phyloP scores from a whole-genome alignment of 78 protist species.

The Salpingoeca rosetta region DNA sequence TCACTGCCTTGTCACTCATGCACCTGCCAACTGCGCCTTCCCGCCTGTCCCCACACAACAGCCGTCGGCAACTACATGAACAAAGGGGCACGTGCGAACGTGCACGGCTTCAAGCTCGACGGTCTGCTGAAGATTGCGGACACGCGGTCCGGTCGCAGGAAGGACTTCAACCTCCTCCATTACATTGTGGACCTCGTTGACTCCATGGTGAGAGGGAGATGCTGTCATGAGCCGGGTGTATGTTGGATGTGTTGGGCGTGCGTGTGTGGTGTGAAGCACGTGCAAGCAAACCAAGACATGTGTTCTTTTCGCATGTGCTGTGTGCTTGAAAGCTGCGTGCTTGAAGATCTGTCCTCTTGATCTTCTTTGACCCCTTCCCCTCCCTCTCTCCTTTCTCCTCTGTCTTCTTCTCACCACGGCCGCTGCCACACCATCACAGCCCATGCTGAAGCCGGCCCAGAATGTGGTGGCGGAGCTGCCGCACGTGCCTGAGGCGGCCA shows the following conservation, averaged over 20 bases:
- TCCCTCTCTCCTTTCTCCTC: too few relatives aligned
- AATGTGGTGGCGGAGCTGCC: neutral
- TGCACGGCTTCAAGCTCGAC: neutral
- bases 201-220: neutral
- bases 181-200: neutral
- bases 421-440: too few relatives aligned
- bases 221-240: too few relatives aligned
- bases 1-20: too few relatives aligned
- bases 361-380: neutral
- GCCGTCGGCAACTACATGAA: conserved; percentile 15
- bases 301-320: neutral
- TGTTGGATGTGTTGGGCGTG: neutral
- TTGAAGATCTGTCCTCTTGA: neutral
- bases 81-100: conserved; percentile 5
- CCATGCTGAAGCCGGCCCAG: neutral
- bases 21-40: too few relatives aligned
- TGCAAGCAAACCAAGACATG: neutral
- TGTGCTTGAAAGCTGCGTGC: neutral
- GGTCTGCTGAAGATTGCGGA: neutral
- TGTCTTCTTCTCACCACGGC: too few relatives aligned
- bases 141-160: neutral
- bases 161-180: neutral
- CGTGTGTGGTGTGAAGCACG: neutral
- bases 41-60: too few relatives aligned
- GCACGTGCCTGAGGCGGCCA: neutral